phyloP scores from a whole-genome alignment of 2,329 filamentous ascomycete species.

The Cercospora berteroae region DNA sequence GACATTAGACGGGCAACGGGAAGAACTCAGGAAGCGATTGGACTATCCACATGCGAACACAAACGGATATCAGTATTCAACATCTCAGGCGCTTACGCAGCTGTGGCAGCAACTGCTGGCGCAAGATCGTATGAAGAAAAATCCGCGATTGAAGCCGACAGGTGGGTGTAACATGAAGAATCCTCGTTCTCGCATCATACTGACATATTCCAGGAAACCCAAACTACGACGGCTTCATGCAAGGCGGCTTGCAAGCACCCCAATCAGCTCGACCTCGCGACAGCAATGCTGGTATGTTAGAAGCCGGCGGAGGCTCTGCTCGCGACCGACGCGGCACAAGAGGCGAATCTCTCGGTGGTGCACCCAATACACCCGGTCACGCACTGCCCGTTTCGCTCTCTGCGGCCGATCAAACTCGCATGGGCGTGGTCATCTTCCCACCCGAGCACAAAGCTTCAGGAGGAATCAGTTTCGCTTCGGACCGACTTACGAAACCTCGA shows the following conservation, averaged over 20 bases:
- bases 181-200: background rate
- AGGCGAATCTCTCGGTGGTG: slow-evolving; percentile 43
- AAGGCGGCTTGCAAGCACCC: slow-evolving; percentile 16
- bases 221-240: slow-evolving; percentile 24
- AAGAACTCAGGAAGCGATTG: slow-evolving; percentile 72
- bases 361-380: slow-evolving; percentile 39
- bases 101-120: slow-evolving; percentile 79
- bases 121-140: slow-evolving; percentile 86
- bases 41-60: slow-evolving; percentile 69
- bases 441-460: slow-evolving; percentile 75
- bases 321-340: slow-evolving; percentile 25
- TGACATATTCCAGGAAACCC: slow-evolving; percentile 24
- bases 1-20: slow-evolving; percentile 80
- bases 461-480: slow-evolving; percentile 86
- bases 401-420: slow-evolving; percentile 72
- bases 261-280: slow-evolving; percentile 41
- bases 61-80: slow-evolving; percentile 65
- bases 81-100: slow-evolving; percentile 73
- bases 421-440: slow-evolving; percentile 65
- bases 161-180: slow-evolving; percentile 5
- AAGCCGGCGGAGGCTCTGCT: slow-evolving; percentile 25
- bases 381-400: slow-evolving; percentile 57
- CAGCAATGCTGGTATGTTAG: slow-evolving; percentile 41
- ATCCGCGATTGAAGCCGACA: slow-evolving; percentile 50
- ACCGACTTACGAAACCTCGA: slow-evolving; percentile 74